phyloP scores from a whole-genome alignment of 1,284 basidiomycete species.

The Agroathelia rolfsii region DNA sequence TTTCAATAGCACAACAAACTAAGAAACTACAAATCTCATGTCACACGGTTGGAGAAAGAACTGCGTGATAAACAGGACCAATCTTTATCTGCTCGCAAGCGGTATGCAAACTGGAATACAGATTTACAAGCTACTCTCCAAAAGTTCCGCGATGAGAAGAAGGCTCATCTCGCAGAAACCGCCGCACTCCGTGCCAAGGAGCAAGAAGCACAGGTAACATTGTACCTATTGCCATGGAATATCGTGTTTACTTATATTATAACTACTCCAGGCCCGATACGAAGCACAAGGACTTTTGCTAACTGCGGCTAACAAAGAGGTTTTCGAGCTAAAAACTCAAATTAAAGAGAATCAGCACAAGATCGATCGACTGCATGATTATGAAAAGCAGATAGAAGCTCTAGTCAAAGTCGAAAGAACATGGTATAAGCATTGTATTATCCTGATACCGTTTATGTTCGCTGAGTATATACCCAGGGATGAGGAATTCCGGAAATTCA shows the following conservation, averaged over 20 bases:
- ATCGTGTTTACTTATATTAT: conserved; percentile 4
- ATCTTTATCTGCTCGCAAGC: conserved; percentile 50
- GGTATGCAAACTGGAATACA: conserved; percentile 64
- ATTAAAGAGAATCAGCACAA: conserved; percentile 66
- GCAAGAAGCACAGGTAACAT: conserved; percentile 49
- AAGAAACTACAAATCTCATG: conserved; percentile 59
- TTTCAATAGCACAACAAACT: conserved; percentile 61
- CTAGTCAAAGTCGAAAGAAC: conserved; percentile 57
- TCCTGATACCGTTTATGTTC: background rate
- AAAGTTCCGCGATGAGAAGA: conserved; percentile 59
- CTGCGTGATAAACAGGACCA: conserved; percentile 56
- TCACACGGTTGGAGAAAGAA: conserved; percentile 50
- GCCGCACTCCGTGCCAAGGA: conserved; percentile 52
- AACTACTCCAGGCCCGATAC: conserved; percentile 46
- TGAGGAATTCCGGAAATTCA: conserved; percentile 59
- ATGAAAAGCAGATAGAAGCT: conserved; percentile 65
- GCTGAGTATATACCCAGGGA: conserved; percentile 40
- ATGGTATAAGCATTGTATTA: conserved; percentile 41
- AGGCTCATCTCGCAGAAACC: conserved; percentile 52
- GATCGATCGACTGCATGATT: conserved; percentile 60
- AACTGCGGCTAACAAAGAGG: conserved; percentile 45
- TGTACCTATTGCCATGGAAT: background rate
- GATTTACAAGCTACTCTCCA: conserved; percentile 59
- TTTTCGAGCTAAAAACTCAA: conserved; percentile 54
- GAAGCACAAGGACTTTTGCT: conserved; percentile 58